A percentile compares a stretch with the other conserved stretches of the same genome.
Conservation (phyloP, 2,329 filamentous ascomycete genomes). For the Xylariaceae sp. region DNA sequence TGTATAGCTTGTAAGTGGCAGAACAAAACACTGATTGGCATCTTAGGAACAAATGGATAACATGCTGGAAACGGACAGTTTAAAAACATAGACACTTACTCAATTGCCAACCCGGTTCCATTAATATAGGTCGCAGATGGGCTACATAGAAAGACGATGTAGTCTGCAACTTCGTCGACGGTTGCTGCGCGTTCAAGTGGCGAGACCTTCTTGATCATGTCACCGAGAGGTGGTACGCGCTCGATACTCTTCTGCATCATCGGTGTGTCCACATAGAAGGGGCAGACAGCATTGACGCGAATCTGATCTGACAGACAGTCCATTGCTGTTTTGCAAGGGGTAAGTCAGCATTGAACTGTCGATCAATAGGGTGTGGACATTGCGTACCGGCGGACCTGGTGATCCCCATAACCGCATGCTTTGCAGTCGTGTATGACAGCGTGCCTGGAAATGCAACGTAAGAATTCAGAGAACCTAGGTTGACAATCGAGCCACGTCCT, state of each 20-base stretch:
- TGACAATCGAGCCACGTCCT: conserved; percentile 16
- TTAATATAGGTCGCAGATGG: conserved; percentile 10
- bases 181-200: conserved; percentile 2
- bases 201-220: conserved; percentile 1
- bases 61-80: too few relatives aligned
- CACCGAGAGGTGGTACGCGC: not conserved
- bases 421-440: conserved; percentile 10
- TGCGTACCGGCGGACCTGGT: conserved; percentile 14
- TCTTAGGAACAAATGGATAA: too few relatives aligned
- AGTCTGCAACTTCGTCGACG: conserved; percentile 10
- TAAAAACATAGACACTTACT: too few relatives aligned
- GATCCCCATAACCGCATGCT: conserved; percentile 13
- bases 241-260: conserved; percentile 6
- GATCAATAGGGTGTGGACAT: not conserved
- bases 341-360: too few relatives aligned
- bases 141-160: conserved; percentile 10
- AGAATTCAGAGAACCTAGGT: conserved; percentile 9
- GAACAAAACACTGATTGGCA: too few relatives aligned
- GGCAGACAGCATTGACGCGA: conserved; percentile 11
- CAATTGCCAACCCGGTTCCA: not conserved
- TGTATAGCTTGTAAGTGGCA: too few relatives aligned
- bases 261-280: conserved; percentile 6
- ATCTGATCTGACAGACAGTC: conserved; percentile 2
- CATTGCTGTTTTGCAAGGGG: not conserved
- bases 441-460: conserved; percentile 4